Evolutionary conservation across 441 rosid species (phyloP), one percentile per base, ranked within the genome.

Genomic region (Cnidoscolus chayamansa): DNA sequence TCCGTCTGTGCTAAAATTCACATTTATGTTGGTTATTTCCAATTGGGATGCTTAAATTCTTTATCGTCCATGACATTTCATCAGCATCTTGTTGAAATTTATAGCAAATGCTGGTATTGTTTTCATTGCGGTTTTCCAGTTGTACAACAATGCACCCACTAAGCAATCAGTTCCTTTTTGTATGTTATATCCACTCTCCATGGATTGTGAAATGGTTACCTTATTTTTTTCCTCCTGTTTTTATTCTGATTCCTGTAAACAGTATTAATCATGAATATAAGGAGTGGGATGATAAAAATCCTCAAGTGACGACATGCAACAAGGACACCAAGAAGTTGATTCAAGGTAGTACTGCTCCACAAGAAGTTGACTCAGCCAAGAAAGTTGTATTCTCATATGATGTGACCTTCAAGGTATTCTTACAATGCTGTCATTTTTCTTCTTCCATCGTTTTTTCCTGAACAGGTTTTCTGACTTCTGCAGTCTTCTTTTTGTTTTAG

Each of bases 211-310:
- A 61, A 20, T 32, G 51, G 35, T 54, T 70, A 75, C 68, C 68
- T 75, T 65, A 55, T 60, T 63, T 25, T 7, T 62, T 65, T 76
- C 43, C 47, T 64, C 40, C 25, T 54, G 68, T 32, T 37, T 37
- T 65, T 76, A 65, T 45, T 71, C 45, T 58, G 49, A 57, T 43
- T 71, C 9, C 73, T 80, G 45, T 72, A 59, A 70, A 72, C 85
- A 93, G 98, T 84, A 91, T 93, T 51, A 86, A 84, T 78, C 98
- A 93, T 72, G 97, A 91, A 67, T 91, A 90, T 80, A 91, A 93
- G 85, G 87, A 87, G 77, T 91, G 98, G 98, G 82, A 86, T 77
- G 94, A 82, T 57, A 87, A 84, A 59, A 87, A 88, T 83, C 92
- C 98, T 67, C 91, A 88, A 80, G 70, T 93, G 84, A 76, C 92